Base-by-base conservation (phyloP, 345 rosid species). In the Diplotaxis tenuifolia region DNA sequence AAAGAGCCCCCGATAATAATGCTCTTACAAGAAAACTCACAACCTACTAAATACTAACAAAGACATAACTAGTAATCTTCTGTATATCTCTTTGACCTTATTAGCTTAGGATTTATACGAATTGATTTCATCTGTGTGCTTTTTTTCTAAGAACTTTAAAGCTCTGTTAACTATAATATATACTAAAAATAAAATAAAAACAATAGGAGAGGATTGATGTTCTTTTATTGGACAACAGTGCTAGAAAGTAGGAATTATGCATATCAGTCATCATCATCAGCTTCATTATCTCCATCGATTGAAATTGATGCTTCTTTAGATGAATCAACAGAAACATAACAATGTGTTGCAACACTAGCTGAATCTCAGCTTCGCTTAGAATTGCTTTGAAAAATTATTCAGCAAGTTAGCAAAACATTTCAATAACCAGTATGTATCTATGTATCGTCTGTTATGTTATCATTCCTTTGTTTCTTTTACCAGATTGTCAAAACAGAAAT, bases 401-500 rank as follows among this genome's bases (percentile, higher is more conserved):
- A 88, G 77, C 91, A 89, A 95, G 98, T 91, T 75, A 70, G 81
- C 40, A 60, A 62, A 74, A 74, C 20, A 69, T 45, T 31, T 40
- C 21, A 50, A 14, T n/a, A 31, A 23, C 6, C 18, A 34, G 25
- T 45, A 40, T 40, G 9, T 6, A 22, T 9, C 25, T 5, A 11
- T 10, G 53, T 53, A 40, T 29, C 40, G 32, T 29, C 5, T 23
- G 25, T 23, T 23, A 23, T 23, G 25, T 23, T 23, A 23, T 66
- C 32, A 38, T 38, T 62, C 53, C 0, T 61, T 55, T 21, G 72
- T 70, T 72, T 15, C 72, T 18, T 59, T 63, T 54, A 72, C 9
- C 79, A 94, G 98, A 89, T 91, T 70, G 83, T 83, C 62, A 78
- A 71, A 76, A 83, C 74, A 70, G 89, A 82, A 57, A 80, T 87